Percentiles rank a stretch among this genome's conserved stretches.
Evolutionary conservation across 108 stramenopile genomes (phyloP).

Genomic region (Discostella pseudostelligera): DNA sequence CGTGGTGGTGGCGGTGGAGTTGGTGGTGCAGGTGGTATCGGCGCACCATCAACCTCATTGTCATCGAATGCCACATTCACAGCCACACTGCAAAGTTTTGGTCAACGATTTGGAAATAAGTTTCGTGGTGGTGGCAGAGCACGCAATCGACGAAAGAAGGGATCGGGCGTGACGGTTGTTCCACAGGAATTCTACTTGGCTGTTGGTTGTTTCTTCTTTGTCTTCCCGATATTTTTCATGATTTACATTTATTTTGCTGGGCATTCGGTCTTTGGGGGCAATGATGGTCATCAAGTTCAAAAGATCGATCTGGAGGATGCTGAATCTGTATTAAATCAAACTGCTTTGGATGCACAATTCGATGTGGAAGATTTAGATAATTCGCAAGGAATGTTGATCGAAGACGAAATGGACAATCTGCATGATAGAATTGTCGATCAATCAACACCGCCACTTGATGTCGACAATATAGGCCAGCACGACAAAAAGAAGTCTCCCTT

Average conservation of each 20-base stretch:
- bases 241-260: constrained; percentile 32
- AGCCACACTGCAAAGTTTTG: background rate
- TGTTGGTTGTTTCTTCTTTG: constrained; percentile 32
- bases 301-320: constrained; percentile 2
- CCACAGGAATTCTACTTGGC: constrained; percentile 28
- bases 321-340: constrained; percentile 5
- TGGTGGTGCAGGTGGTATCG: too few species aligned
- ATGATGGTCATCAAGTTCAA: constrained; percentile 10
- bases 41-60: too few species aligned
- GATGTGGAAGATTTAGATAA: background rate
- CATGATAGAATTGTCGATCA: background rate
- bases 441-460: background rate
- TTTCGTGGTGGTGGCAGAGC: constrained; percentile 3
- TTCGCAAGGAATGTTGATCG: background rate
- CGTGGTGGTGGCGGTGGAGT: background rate
- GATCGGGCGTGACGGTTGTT: constrained; percentile 16
- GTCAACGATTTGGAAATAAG: constrained; percentile 20
- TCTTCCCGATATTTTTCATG: constrained; percentile 32
- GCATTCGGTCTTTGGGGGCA: constrained; percentile 37
- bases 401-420: background rate
- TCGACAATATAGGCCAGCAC: background rate
- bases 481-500: background rate
- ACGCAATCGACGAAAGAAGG: constrained; percentile 17
- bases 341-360: background rate
- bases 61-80: background rate